These are phyloP conservation scores for Bocquillonia castaneifolia DNA, from an alignment of 441 rosid species.

Conservation along the genomic window DNA sequence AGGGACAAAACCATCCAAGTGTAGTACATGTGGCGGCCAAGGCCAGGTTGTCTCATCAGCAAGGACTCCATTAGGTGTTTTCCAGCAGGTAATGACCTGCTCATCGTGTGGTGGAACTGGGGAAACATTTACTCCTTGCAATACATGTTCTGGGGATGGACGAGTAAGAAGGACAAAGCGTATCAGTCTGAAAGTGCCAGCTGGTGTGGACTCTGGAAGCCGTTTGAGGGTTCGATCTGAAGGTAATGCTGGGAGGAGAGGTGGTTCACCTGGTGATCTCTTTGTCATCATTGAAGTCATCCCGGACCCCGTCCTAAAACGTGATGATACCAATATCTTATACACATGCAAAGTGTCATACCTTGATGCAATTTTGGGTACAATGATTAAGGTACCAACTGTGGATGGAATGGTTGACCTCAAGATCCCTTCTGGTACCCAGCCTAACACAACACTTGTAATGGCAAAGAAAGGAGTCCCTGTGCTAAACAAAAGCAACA, in stretches of 20 bases:
- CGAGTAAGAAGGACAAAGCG: slow-evolving; percentile 80
- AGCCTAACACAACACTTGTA: slow-evolving; percentile 83
- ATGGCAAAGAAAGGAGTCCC: slow-evolving; percentile 96
- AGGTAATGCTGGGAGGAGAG: slow-evolving; percentile 90
- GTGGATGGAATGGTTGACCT: slow-evolving; percentile 91
- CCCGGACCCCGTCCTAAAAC: slow-evolving; percentile 77
- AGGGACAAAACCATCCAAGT: slow-evolving; percentile 70
- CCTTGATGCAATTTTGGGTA: slow-evolving; percentile 84
- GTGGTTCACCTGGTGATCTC: slow-evolving; percentile 89
- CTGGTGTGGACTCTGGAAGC: slow-evolving; percentile 94
- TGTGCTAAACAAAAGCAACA: slow-evolving; percentile 71
- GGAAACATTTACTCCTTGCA: slow-evolving; percentile 71
- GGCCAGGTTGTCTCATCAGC: slow-evolving; percentile 91
- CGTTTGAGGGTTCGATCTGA: slow-evolving; percentile 87
- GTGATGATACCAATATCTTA: slow-evolving; percentile 76
- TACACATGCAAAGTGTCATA: slow-evolving; percentile 87
- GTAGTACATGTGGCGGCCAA: slow-evolving; percentile 91
- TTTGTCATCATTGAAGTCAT: slow-evolving; percentile 79
- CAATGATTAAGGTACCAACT: slow-evolving; percentile 77
- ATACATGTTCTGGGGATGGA: slow-evolving; percentile 84
- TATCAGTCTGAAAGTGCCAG: slow-evolving; percentile 84
- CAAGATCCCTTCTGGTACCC: slow-evolving; percentile 90
- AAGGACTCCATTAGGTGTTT: slow-evolving; percentile 89
- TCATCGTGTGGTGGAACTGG: slow-evolving; percentile 77
- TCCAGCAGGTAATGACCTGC: slow-evolving; percentile 96